Evolutionary conservation across 2,329 filamentous ascomycete genomes (phyloP).

Genomic region (Massarina eburnea): DNA sequence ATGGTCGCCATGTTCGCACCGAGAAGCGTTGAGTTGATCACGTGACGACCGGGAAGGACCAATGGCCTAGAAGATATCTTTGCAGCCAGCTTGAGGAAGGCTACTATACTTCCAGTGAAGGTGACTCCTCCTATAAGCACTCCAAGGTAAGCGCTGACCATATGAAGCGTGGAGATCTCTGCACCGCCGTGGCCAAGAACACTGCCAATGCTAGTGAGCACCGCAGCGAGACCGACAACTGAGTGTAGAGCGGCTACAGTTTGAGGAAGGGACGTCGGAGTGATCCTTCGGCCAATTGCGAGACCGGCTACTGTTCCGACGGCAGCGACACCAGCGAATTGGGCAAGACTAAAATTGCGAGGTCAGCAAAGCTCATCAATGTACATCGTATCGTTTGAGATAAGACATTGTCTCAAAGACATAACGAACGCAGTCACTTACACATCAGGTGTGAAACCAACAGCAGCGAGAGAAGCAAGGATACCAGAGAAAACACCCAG

Average conservation of each 20-base stretch:
- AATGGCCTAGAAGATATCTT: constrained; percentile 78
- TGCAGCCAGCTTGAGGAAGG: constrained; percentile 83
- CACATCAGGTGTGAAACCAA: constrained; percentile 79
- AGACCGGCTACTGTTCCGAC: constrained; percentile 70
- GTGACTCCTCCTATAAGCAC: constrained; percentile 85
- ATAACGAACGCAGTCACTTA: no score
- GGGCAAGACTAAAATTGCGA: no score
- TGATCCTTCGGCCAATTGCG: constrained; percentile 82
- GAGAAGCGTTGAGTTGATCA: constrained; percentile 73
- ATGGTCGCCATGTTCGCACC: constrained; percentile 79
- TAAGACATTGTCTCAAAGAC: no score
- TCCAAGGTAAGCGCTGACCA: constrained; percentile 83
- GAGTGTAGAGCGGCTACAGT: constrained; percentile 88
- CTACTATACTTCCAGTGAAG: constrained; percentile 87
- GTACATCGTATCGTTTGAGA: no score
- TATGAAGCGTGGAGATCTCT: constrained; percentile 73
- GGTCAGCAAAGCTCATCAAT: no score
- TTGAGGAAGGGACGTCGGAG: constrained; percentile 83
- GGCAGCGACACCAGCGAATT: constrained; percentile 76
- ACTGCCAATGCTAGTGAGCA: constrained; percentile 84
- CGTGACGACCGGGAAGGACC: constrained; percentile 71
- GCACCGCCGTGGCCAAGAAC: constrained; percentile 70
- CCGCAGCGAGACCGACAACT: constrained; percentile 84
- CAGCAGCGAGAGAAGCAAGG: constrained; percentile 77
- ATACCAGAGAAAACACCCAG: constrained; percentile 83